Conservation (phyloP, 1,284 basidiomycete species). For the Melampsora medusae region DNA sequence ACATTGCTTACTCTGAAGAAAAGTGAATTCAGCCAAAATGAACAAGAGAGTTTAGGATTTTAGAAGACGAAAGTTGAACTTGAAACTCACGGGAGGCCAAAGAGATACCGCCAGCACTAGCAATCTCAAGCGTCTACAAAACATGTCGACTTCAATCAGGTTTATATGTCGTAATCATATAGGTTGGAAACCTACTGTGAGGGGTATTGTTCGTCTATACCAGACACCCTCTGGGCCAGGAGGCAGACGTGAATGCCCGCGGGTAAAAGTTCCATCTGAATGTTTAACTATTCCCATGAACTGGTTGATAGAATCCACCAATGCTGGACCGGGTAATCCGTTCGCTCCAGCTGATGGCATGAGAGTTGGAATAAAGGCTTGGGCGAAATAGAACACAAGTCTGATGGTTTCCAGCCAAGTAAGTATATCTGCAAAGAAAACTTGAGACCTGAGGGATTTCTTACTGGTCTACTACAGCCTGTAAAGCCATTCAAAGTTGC, state of each 20-base stretch:
- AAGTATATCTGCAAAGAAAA: neutral
- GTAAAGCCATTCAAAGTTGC: neutral
- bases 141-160: neutral
- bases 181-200: neutral
- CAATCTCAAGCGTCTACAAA: neutral
- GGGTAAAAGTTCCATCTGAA: neutral
- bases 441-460: neutral
- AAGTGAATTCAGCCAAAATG: neutral
- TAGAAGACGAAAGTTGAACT: neutral
- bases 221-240: neutral
- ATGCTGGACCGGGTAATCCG: neutral
- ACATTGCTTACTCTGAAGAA: neutral
- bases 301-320: neutral
- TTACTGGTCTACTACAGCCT: neutral
- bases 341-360: neutral
- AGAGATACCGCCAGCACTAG: neutral
- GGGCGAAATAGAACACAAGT: neutral
- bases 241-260: neutral
- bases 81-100: neutral
- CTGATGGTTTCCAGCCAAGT: neutral
- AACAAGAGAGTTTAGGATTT: neutral
- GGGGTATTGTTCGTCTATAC: neutral
- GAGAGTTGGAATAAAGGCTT: neutral
- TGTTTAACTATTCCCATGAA: conserved; percentile 7
- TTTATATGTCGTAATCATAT: neutral